Evolutionary conservation across 768 basidiomycete species (phyloP).

Genomic region (Pisolithus albus): DNA sequence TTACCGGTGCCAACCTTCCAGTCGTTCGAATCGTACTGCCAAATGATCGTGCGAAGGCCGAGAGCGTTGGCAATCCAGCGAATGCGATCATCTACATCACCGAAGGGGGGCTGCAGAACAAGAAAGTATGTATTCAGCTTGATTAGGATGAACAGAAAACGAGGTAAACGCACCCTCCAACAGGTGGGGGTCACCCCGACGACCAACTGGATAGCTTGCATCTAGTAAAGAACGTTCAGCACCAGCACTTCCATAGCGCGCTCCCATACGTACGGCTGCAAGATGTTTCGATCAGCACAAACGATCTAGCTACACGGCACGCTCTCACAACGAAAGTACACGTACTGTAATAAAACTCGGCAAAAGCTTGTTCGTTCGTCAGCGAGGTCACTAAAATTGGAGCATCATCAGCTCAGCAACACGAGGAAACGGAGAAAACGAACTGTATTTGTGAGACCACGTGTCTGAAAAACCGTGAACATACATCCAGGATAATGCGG

Average conservation of each 20-base stretch:
- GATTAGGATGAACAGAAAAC: background rate
- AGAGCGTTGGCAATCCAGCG: constrained; percentile 63
- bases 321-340: background rate
- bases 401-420: background rate
- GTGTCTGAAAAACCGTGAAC: constrained; percentile 15
- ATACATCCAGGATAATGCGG: background rate
- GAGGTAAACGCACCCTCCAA: constrained; percentile 42
- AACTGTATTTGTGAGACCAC: constrained; percentile 41
- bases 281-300: background rate
- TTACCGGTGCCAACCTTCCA: constrained; percentile 55
- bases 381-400: constrained; percentile 46
- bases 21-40: constrained; percentile 67
- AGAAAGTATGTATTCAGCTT: too few species aligned
- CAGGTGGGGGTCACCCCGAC: constrained; percentile 52
- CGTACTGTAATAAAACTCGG: constrained; percentile 72
- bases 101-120: constrained; percentile 48
- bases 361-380: constrained; percentile 60
- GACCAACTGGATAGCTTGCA: constrained; percentile 49
- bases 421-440: constrained; percentile 6
- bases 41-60: constrained; percentile 65
- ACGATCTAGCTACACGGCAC: background rate
- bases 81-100: constrained; percentile 71
- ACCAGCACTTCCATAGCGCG: too few species aligned
- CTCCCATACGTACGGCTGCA: constrained; percentile 19
- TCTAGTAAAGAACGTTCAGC: constrained; percentile 20